A percentile compares a stretch with the other conserved stretches of the same genome.
phyloP scores from a whole-genome alignment of 2,329 filamentous ascomycete genomes.

The Colletotrichum nymphaeae region DNA sequence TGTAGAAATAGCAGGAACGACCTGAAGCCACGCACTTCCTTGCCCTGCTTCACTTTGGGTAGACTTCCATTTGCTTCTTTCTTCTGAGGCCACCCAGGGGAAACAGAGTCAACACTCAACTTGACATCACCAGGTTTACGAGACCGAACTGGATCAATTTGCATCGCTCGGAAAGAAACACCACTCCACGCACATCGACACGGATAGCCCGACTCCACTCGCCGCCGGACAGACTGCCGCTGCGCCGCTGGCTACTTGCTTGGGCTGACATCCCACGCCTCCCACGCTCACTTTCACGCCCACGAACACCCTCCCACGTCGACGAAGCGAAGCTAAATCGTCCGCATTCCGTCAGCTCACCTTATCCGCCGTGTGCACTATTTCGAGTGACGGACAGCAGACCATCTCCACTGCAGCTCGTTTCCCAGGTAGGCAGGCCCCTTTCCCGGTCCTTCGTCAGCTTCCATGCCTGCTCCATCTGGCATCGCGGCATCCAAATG shows the following conservation, averaged over 20 bases:
- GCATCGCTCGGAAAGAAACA: slow-evolving; percentile 7
- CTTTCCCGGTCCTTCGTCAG: slow-evolving; percentile 1
- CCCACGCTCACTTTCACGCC: neutral
- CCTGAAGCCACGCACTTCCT: neutral
- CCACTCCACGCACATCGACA: neutral
- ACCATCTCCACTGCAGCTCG: slow-evolving; percentile 19
- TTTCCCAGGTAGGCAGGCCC: slow-evolving; percentile 22
- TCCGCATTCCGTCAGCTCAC: slow-evolving; percentile 11
- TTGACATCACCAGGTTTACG: neutral
- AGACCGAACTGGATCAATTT: neutral
- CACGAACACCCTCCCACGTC: neutral
- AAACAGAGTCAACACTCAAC: too few relatives aligned
- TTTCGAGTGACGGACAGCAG: neutral
- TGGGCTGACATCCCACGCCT: slow-evolving; percentile 16
- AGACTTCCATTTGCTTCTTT: neutral
- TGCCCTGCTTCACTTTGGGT: neutral
- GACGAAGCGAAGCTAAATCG: neutral
- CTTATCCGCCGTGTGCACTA: neutral
- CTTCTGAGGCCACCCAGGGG: too few relatives aligned
- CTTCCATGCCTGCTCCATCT: neutral
- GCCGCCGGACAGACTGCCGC: slow-evolving; percentile 3
- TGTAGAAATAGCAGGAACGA: slow-evolving; percentile 22
- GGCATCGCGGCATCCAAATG: neutral
- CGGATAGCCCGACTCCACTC: slow-evolving; percentile 10
- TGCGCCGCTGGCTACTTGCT: neutral